Evolutionary conservation across 495 filamentous ascomycete species (phyloP), one percentile per base, ranked within the genome.

Genomic region (Neurospora sp.): DNA sequence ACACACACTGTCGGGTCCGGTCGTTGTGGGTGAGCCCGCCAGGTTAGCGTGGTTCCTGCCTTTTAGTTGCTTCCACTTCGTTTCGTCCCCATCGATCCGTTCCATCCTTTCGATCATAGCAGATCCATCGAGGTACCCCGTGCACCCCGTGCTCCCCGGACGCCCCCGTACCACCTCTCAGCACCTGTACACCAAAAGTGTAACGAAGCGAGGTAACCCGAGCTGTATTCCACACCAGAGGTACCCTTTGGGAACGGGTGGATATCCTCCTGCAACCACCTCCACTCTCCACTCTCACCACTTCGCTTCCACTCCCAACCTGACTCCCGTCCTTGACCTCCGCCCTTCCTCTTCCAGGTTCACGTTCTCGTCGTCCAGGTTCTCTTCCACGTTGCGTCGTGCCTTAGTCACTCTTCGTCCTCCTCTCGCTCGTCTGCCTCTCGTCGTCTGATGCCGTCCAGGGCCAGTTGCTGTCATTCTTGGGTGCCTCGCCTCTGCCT

Each of bases 401-500:
- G 72, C 10, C 39, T 70, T 42, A 42, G 46, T 66, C 44, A 20
- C 42, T 39, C 46, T 31, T 4, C 18, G 8, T 31, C 39, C 12
- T 40, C 37, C 40, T 37, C 31, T 49, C 44, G n/a, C 16, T 31
- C 40, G 23, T 44, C 74, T 40, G 18, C 73, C 40, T 40, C 39
- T 44, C 71, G 72, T 44, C 46, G 38, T 74, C 46, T 69, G 40
- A 71, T 76, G 75, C 74, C 37, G 71, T 66, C 18, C 71, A 60
- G 71, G 44, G 44, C 71, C 71, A 35, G 44, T 35, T 74, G 74
- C 40, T 75, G 70, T 72, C 74, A 72, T 62, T 60, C 75, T 69
- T 70, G 31, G 70, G 72, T 74, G 72, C 74, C 72, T 76, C 75
- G 71, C 35, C 49, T 72, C 72, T 72, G 75, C 72, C 75, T 76